These are phyloP conservation scores for Talaromyces sp. DNA, from an alignment of 2,329 filamentous ascomycete genomes.

Conservation along the genomic window DNA sequence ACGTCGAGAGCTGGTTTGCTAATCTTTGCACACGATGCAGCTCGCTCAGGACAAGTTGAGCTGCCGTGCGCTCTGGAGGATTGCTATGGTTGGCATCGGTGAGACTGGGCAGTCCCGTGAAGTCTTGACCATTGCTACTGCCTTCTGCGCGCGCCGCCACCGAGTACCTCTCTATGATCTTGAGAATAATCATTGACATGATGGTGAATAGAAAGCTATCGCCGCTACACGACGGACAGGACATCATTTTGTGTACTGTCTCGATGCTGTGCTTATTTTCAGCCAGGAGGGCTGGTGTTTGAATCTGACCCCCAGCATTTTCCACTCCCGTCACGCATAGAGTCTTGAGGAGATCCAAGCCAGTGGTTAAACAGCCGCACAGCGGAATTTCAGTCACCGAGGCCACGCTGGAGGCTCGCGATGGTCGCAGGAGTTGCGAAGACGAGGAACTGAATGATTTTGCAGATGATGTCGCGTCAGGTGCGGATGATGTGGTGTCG, in stretches of 20 bases:
- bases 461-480: neutral
- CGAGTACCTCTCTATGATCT: conserved; percentile 36
- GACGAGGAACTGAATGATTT: neutral
- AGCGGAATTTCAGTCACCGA: neutral
- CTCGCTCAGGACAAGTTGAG: conserved; percentile 39
- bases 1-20: conserved; percentile 29
- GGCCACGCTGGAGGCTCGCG: neutral
- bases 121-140: neutral
- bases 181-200: conserved; percentile 37
- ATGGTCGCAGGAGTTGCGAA: neutral
- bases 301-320: neutral
- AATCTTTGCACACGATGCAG: conserved; percentile 38
- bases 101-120: neutral
- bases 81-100: neutral
- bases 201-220: conserved; percentile 36
- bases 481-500: neutral
- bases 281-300: neutral
- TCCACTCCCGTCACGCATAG: neutral
- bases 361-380: neutral
- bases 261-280: conserved; percentile 8
- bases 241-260: neutral
- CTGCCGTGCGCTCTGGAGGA: conserved; percentile 6
- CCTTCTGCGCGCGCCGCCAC: conserved; percentile 24
- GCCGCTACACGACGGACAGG: conserved; percentile 27
- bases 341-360: neutral